phyloP scores from a whole-genome alignment of 23 red algal genomes.

The Agarophyton chilense region DNA sequence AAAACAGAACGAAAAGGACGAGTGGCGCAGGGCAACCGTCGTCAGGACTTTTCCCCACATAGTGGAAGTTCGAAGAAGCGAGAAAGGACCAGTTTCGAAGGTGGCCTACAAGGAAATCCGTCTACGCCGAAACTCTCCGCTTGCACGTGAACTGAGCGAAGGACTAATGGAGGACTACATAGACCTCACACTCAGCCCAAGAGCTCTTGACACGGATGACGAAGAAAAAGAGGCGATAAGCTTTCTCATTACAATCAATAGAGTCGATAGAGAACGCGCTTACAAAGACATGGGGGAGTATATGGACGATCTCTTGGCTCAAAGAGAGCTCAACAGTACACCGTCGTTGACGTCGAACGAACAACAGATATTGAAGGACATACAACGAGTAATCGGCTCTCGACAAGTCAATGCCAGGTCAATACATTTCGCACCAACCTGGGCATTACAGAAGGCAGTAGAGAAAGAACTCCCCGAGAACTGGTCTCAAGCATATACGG shows the following conservation, averaged over 20 bases:
- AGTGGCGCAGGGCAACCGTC: neutral
- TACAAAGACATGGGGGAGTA: neutral
- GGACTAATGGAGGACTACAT: constrained; percentile 1
- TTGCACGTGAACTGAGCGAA: neutral
- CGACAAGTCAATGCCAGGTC: neutral
- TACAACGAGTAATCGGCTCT: neutral
- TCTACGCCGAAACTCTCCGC: neutral
- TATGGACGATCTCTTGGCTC: neutral
- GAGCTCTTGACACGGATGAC: neutral
- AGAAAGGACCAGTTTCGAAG: neutral
- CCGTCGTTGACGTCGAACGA: neutral
- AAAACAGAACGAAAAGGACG: neutral
- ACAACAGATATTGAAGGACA: neutral
- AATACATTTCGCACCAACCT: neutral
- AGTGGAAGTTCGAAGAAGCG: neutral
- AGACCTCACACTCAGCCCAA: neutral
- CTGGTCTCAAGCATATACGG: neutral
- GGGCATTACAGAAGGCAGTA: neutral
- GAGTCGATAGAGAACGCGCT: neutral
- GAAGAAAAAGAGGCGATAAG: neutral
- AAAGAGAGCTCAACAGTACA: neutral
- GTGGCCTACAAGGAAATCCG: neutral
- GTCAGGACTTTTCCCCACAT: neutral
- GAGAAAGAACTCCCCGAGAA: neutral
- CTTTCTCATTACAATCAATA: neutral